Conservation (phyloP, 768 basidiomycete species). For the Phylloporus scabripes region DNA sequence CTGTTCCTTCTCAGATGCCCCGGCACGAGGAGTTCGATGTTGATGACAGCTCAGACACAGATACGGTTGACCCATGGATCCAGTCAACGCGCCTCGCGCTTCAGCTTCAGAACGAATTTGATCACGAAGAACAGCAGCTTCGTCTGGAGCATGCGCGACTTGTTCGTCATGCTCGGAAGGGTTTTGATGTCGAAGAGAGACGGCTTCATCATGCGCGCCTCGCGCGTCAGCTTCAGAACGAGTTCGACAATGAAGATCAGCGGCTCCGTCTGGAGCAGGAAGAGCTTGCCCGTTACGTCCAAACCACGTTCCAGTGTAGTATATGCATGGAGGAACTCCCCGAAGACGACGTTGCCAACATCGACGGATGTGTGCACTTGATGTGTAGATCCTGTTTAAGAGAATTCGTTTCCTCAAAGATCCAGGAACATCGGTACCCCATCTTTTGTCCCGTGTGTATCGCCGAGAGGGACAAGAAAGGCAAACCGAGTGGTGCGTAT, state of each 20-base stretch:
- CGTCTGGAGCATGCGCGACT: constrained; percentile 23
- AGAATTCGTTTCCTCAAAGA: constrained; percentile 37
- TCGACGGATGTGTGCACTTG: constrained; percentile 44
- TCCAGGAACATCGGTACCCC: constrained; percentile 52
- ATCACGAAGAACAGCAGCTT: constrained; percentile 33
- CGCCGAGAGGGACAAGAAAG: constrained; percentile 17
- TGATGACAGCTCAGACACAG: not conserved
- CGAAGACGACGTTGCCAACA: constrained; percentile 36
- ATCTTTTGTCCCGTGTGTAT: constrained; percentile 58
- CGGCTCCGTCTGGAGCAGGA: constrained; percentile 30
- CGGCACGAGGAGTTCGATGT: constrained; percentile 14
- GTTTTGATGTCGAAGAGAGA: constrained; percentile 38
- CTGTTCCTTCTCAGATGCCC: constrained; percentile 12
- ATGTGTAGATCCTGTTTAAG: constrained; percentile 53
- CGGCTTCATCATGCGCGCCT: constrained; percentile 18
- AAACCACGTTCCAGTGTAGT: constrained; percentile 43
- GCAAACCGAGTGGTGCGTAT: constrained; percentile 20
- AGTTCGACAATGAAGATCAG: constrained; percentile 39
- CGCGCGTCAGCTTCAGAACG: constrained; percentile 27
- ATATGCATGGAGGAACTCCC: constrained; percentile 38
- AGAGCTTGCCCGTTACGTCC: constrained; percentile 26
- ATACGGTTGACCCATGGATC: not conserved
- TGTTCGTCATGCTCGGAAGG: constrained; percentile 30
- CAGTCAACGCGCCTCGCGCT: constrained; percentile 18
- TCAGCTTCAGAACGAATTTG: constrained; percentile 30